phyloP scores from a whole-genome alignment of 495 filamentous ascomycete species.

The Astrothelium subdiscretum region DNA sequence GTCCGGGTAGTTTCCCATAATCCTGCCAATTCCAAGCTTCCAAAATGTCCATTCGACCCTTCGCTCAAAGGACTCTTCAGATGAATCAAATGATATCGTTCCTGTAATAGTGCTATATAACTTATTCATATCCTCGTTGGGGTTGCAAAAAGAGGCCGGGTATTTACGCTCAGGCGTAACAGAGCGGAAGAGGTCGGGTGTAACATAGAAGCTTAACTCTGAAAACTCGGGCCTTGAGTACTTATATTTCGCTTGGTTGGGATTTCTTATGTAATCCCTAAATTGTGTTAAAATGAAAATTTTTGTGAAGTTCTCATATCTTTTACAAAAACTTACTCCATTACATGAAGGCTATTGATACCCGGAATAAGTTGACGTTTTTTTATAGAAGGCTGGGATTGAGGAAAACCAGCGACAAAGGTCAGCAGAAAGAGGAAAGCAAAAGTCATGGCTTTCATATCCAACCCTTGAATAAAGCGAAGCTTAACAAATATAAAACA shows the following conservation, averaged over 20 bases:
- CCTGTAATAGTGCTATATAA: neutral
- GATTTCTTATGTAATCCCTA: neutral
- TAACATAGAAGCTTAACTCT: neutral
- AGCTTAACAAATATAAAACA: neutral
- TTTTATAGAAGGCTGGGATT: neutral
- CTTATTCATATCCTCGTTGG: neutral
- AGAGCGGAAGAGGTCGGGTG: neutral
- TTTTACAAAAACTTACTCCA: neutral
- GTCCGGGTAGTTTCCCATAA: neutral
- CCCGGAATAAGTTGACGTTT: neutral
- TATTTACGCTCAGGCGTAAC: neutral
- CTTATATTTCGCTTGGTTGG: neutral
- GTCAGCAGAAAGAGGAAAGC: neutral
- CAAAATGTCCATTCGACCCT: neutral
- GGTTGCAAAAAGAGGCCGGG: neutral
- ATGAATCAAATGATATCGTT: neutral
- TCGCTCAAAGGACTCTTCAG: neutral
- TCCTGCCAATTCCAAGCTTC: neutral
- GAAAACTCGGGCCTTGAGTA: neutral
- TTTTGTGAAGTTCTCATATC: neutral
- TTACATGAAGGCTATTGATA: neutral
- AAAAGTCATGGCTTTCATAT: neutral
- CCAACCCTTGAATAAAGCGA: neutral
- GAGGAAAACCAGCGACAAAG: neutral
- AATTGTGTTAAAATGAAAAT: neutral